These are phyloP conservation scores for Myochromella boudieri DNA, from an alignment of 768 basidiomycete species.

Conservation along the genomic window DNA sequence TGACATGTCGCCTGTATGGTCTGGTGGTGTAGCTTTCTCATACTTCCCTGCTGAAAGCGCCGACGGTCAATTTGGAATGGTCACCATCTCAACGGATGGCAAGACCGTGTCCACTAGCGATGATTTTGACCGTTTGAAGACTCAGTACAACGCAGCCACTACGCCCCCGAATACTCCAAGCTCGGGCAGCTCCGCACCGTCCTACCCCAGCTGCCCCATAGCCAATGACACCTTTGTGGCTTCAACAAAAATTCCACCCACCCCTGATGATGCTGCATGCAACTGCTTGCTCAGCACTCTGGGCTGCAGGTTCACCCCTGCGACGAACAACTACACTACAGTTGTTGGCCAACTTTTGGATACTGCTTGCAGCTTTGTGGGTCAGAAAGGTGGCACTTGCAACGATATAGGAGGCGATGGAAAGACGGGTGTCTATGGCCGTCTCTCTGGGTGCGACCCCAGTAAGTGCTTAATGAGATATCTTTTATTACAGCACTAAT, in stretches of 20 bases:
- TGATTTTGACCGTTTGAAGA: conserved; percentile 67
- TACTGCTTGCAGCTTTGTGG: conserved; percentile 76
- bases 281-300: conserved; percentile 67
- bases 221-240: conserved; percentile 61
- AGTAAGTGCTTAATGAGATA: conserved; percentile 39
- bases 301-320: conserved; percentile 72
- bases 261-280: conserved; percentile 82
- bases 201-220: conserved; percentile 66
- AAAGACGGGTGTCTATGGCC: conserved; percentile 71
- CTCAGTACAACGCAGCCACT: conserved; percentile 59
- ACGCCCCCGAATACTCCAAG: conserved; percentile 64
- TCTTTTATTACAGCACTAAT: conserved; percentile 6
- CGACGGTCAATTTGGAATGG: conserved; percentile 82
- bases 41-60: conserved; percentile 84
- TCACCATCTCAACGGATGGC: conserved; percentile 67
- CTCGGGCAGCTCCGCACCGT: conserved; percentile 37
- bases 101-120: conserved; percentile 62
- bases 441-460: conserved; percentile 76
- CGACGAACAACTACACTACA: conserved; percentile 56
- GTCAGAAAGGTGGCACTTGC: conserved; percentile 60
- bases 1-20: conserved; percentile 78
- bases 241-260: conserved; percentile 72
- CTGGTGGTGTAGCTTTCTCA: conserved; percentile 85
- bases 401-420: conserved; percentile 73
- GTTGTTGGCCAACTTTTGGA: conserved; percentile 64